Conservation (phyloP, 2,329 filamentous ascomycete species). For the Diaporthe batatas region DNA sequence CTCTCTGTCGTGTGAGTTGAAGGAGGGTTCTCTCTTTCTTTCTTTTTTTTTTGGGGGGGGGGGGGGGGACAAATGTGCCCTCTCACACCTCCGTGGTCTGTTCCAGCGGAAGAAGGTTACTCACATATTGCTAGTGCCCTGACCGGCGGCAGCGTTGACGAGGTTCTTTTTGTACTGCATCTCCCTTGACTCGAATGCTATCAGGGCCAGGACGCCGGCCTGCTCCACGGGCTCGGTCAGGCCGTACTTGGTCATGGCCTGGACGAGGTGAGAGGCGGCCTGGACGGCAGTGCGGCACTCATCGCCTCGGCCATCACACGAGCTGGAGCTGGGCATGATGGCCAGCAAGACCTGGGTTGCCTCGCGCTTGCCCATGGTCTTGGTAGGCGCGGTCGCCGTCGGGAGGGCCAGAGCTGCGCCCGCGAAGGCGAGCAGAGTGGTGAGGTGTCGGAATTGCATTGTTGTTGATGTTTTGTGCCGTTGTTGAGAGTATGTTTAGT, state of each 20-base stretch:
- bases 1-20: neutral
- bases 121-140: conserved; percentile 66
- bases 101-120: neutral
- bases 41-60: no score
- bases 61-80: neutral
- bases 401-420: conserved; percentile 47
- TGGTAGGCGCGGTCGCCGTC: conserved; percentile 22
- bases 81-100: neutral
- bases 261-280: conserved; percentile 69
- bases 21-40: no score
- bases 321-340: conserved; percentile 69
- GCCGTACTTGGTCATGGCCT: conserved; percentile 69
- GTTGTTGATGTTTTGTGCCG: conserved; percentile 34
- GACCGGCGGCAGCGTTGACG: conserved; percentile 64
- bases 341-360: conserved; percentile 57
- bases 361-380: conserved; percentile 45
- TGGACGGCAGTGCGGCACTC: conserved; percentile 77
- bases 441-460: conserved; percentile 49
- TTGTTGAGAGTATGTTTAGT: neutral
- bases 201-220: conserved; percentile 78
- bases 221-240: conserved; percentile 70
- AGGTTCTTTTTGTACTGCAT: conserved; percentile 81
- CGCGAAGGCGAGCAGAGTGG: conserved; percentile 47
- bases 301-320: conserved; percentile 63
- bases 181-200: conserved; percentile 77